These are phyloP conservation scores for Penicillium pulvis DNA, from an alignment of 495 filamentous ascomycete genomes.

Conservation along the genomic window DNA sequence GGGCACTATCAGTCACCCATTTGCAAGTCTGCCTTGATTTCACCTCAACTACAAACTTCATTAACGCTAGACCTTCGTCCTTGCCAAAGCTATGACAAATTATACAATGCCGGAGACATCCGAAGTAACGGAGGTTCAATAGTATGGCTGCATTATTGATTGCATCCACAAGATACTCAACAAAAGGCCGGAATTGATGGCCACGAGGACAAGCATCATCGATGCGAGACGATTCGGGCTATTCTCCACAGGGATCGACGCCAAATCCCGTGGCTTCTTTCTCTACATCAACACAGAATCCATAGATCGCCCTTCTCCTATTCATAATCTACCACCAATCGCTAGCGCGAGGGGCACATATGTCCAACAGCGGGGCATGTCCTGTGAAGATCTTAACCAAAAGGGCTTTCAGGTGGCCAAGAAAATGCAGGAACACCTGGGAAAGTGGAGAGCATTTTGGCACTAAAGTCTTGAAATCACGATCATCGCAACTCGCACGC, in stretches of 20 bases:
- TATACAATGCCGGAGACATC: not conserved
- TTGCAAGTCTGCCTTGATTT: not conserved
- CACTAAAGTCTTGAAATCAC: not conserved
- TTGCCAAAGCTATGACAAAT: not conserved
- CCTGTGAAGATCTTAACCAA: slow-evolving; percentile 12
- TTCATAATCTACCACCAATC: not conserved
- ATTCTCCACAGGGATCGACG: not conserved
- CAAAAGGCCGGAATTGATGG: not conserved
- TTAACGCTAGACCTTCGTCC: not conserved
- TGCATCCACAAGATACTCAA: not conserved
- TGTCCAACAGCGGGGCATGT: slow-evolving; percentile 6
- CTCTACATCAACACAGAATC: not conserved
- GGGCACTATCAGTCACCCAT: too few species aligned
- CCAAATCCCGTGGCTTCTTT: not conserved
- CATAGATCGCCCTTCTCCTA: not conserved
- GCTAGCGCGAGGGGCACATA: slow-evolving; percentile 7
- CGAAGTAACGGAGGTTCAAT: not conserved
- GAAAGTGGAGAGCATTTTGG: not conserved
- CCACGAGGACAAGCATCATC: slow-evolving; percentile 1
- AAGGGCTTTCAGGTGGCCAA: not conserved
- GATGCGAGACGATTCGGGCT: not conserved
- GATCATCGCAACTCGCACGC: not conserved
- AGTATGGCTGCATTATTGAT: not conserved
- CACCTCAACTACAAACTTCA: not conserved
- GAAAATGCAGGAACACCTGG: not conserved